A percentile compares a stretch with the other conserved stretches of the same genome.
These are phyloP conservation scores for Auricularia cornea DNA, from an alignment of 768 basidiomycete species.

Conservation along the genomic window DNA sequence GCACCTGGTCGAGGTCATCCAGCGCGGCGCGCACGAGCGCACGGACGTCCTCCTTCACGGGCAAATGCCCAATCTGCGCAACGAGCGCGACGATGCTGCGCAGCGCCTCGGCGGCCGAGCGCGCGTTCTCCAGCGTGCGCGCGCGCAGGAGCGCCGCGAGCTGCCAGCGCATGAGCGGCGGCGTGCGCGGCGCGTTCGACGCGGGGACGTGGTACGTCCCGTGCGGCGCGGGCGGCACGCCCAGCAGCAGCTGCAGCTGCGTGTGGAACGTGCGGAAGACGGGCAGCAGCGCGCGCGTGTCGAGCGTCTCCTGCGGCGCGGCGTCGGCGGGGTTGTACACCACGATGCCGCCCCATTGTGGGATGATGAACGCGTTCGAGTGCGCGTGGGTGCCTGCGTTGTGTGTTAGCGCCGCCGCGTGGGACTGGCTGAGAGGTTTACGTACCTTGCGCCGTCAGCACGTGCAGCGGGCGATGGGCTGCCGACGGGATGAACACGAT, in stretches of 20 bases:
- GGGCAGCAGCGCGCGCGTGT: conserved; percentile 29
- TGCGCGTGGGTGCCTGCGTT: conserved; percentile 36
- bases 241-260: conserved; percentile 76
- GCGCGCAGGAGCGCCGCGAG: conserved; percentile 67
- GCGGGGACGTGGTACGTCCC: conserved; percentile 13
- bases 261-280: conserved; percentile 56
- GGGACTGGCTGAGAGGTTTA: too few relatives aligned
- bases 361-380: conserved; percentile 73
- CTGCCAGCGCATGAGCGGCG: conserved; percentile 62
- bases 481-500: conserved; percentile 77
- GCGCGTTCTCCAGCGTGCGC: conserved; percentile 60
- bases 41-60: conserved; percentile 69
- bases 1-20: conserved; percentile 62
- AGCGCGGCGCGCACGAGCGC: conserved; percentile 66
- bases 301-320: conserved; percentile 15
- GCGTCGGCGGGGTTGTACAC: conserved; percentile 51
- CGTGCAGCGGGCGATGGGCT: conserved; percentile 57
- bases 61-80: conserved; percentile 85
- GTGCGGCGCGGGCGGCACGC: conserved; percentile 54
- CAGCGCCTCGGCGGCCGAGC: conserved; percentile 64
- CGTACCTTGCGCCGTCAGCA: conserved; percentile 48
- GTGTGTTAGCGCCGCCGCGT: not conserved
- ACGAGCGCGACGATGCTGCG: conserved; percentile 78
- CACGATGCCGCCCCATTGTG: conserved; percentile 90
- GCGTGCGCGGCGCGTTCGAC: conserved; percentile 25